Base-by-base conservation (phyloP, 1,284 basidiomycete species). In the Flammula alnicola region DNA sequence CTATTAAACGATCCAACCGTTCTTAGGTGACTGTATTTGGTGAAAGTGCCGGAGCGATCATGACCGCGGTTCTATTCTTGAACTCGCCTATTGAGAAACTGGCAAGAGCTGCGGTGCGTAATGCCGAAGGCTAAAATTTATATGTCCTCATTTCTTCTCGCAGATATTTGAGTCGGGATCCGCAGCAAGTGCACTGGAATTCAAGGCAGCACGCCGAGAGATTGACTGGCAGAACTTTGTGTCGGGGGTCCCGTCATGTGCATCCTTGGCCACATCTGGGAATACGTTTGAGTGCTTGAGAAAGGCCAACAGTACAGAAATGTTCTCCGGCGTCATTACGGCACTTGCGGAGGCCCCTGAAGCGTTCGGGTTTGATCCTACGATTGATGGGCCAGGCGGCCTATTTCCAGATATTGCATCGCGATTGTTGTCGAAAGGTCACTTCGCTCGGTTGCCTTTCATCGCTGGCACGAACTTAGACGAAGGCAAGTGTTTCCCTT, bases 21-120 rank as follows among this genome's bases (percentile, higher is more conserved):
- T 25, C 26, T 6, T 52, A 77, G 72, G 75, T 82, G 20, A 82
- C 79, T 0, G 62, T 78, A 3, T 77, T 80, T 52, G 81, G 80
- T 7, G 69, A 81, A 58, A 81, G 78, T 54, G 80, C 80, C 4
- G 80, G 80, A 1, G 63, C 78, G 0, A 72, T 78, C 11, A 74
- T 76, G 55, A 71, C 69, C 5, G 65, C 72, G 0, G 58, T 71
- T 23, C 65, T 75, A 1, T 73, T 72, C 52, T 63, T 80, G 17
- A 73, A 77, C 52, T 67, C 74, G 1, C 60, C 63, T 5, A 52
- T 80, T 20, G 59, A 66, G 7, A 63, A 60, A 25, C 61, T 76
- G 16, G 77, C 69, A 7, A 58, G 76, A 47, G 76, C 69, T 27
- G 77, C 69, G 1, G 77, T 79, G 61, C 44, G 73, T 60, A 23